A percentile compares a stretch with the other conserved stretches of the same genome.
phyloP scores from a whole-genome alignment of 2,329 filamentous ascomycete species.

The Emergomyces orientalis region DNA sequence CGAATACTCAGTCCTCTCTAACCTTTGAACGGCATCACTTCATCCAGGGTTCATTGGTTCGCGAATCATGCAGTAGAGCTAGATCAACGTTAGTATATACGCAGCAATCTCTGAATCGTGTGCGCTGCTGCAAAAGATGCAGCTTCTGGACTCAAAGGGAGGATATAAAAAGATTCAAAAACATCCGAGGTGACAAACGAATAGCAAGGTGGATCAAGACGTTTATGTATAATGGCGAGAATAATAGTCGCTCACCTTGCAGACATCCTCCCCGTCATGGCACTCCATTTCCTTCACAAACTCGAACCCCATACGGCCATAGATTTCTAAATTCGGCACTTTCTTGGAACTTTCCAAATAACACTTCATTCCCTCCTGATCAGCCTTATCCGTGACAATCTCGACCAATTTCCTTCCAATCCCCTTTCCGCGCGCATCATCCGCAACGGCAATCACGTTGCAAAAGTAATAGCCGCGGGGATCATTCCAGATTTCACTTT shows the following conservation, averaged over 20 bases:
- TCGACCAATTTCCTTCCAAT: conserved; percentile 57
- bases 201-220: neutral
- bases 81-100: neutral
- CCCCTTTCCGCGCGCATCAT: conserved; percentile 56
- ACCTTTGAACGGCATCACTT: neutral
- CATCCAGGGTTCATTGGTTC: conserved; percentile 9
- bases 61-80: conserved; percentile 17
- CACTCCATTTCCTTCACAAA: conserved; percentile 56
- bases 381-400: conserved; percentile 53
- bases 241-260: conserved; percentile 28
- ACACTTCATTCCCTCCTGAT: conserved; percentile 54
- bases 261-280: conserved; percentile 51
- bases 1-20: neutral
- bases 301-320: conserved; percentile 60
- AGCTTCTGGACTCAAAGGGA: neutral
- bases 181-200: neutral
- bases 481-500: conserved; percentile 55
- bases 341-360: conserved; percentile 63
- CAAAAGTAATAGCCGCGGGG: conserved; percentile 64
- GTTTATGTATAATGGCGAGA: neutral
- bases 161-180: neutral
- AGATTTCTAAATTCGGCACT: conserved; percentile 61
- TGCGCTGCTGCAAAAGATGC: neutral
- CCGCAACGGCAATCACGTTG: conserved; percentile 62
- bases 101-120: neutral